These are phyloP conservation scores for Misopates orontium DNA, from an alignment of 257 asterid species.

Conservation along the genomic window DNA sequence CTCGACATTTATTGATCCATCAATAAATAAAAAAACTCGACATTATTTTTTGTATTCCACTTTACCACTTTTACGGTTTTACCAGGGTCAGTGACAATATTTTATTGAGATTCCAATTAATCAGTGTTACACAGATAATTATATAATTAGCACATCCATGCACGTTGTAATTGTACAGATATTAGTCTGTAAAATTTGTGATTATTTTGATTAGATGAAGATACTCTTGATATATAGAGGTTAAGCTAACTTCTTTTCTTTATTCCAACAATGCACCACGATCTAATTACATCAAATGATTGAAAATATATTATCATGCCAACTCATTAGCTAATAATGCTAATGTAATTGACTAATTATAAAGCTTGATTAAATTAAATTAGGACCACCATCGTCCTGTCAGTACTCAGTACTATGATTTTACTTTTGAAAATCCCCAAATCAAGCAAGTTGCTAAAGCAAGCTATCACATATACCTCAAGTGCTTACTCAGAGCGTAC, in stretches of 20 bases:
- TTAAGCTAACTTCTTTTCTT: not conserved
- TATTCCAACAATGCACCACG: conserved; percentile 26
- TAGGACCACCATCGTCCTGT: not conserved
- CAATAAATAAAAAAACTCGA: no score
- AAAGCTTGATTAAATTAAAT: not conserved
- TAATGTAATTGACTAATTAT: conserved; percentile 1
- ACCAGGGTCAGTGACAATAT: not conserved
- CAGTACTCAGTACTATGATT: not conserved
- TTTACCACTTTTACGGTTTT: no score
- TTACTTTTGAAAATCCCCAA: not conserved
- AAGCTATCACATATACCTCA: no score
- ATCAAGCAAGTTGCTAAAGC: no score
- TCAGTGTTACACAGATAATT: not conserved
- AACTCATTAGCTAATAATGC: not conserved
- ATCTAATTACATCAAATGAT: not conserved
- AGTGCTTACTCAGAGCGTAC: no score
- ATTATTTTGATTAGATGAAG: conserved; percentile 14
- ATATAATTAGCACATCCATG: not conserved
- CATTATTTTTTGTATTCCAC: no score
- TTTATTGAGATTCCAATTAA: not conserved
- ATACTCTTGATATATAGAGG: conserved; percentile 5
- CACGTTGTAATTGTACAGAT: not conserved
- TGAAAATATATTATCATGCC: not conserved
- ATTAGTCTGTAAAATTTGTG: not conserved
- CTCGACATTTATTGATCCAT: no score